Conservation (phyloP, 2,329 filamentous ascomycete genomes). For the Teratosphaeria nubilosa region DNA sequence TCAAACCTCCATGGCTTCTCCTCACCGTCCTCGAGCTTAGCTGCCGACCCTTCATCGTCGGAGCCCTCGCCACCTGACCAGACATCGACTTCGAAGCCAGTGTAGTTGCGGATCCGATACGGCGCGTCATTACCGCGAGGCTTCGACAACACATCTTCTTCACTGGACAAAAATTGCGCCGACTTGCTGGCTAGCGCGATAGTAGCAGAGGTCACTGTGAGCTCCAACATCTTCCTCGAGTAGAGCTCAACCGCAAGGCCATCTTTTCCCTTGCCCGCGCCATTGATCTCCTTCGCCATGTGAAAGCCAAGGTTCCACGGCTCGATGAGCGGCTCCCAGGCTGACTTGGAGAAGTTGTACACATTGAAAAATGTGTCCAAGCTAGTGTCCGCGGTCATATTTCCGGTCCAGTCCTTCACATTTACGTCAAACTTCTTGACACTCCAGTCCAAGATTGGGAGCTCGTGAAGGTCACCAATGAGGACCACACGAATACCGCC, state of each 20-base stretch:
- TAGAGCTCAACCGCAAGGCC: conserved; percentile 73
- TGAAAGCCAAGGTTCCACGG: conserved; percentile 94
- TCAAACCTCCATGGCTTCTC: conserved; percentile 95
- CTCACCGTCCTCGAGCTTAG: conserved; percentile 75
- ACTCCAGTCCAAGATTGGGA: conserved; percentile 88
- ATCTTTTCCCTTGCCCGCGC: conserved; percentile 41
- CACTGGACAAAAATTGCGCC: conserved; percentile 74
- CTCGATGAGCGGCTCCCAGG: conserved; percentile 93
- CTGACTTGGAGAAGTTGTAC: conserved; percentile 98
- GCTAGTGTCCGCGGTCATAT: conserved; percentile 76
- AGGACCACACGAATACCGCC: conserved; percentile 86
- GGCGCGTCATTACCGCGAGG: conserved; percentile 84
- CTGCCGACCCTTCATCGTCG: conserved; percentile 60
- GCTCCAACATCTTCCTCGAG: conserved; percentile 81
- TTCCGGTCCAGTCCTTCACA: conserved; percentile 83
- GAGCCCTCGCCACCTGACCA: conserved; percentile 62
- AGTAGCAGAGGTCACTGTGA: conserved; percentile 85
- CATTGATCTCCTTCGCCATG: conserved; percentile 62
- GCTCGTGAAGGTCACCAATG: conserved; percentile 89
- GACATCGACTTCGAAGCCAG: conserved; percentile 79
- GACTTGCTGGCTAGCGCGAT: conserved; percentile 92
- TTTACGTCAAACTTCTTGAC: conserved; percentile 80
- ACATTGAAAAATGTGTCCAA: conserved; percentile 93
- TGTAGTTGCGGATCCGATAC: conserved; percentile 90
- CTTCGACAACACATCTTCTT: conserved; percentile 88